These are phyloP conservation scores for Claviceps maximensis DNA, from an alignment of 2,329 filamentous ascomycete genomes.

Conservation along the genomic window DNA sequence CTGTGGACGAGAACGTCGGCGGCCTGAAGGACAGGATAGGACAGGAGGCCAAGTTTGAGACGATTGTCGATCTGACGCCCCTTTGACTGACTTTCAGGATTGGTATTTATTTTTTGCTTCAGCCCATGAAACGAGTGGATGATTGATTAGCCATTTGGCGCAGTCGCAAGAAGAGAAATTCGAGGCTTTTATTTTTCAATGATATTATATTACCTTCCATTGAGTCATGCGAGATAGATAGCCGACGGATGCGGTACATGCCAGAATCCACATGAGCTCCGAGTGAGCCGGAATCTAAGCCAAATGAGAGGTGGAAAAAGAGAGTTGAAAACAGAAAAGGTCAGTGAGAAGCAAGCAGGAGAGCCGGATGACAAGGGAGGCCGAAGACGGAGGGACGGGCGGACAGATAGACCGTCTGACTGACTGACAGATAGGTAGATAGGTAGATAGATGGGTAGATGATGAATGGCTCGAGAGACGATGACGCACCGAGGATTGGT, in stretches of 20 bases:
- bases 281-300: slow-evolving; percentile 59
- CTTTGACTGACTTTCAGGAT: slow-evolving; percentile 42
- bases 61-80: slow-evolving; percentile 43
- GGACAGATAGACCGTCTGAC: not conserved
- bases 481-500: slow-evolving; percentile 56
- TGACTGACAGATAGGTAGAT: no score
- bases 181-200: not conserved
- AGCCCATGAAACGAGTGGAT: not conserved
- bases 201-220: slow-evolving; percentile 60
- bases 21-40: slow-evolving; percentile 89
- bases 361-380: no score
- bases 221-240: slow-evolving; percentile 98
- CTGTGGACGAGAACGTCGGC: slow-evolving; percentile 84
- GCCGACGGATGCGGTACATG: slow-evolving; percentile 80
- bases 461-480: slow-evolving; percentile 18
- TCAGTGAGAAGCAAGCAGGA: not conserved
- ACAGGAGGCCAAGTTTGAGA: slow-evolving; percentile 82
- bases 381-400: no score
- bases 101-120: slow-evolving; percentile 60
- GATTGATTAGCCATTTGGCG: not conserved
- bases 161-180: not conserved
- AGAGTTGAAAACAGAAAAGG: not conserved
- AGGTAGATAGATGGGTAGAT: no score
- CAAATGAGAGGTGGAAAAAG: not conserved
- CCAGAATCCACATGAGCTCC: slow-evolving; percentile 95